Conservation (phyloP, 768 basidiomycete genomes). For the Leccinum barrowsii region DNA sequence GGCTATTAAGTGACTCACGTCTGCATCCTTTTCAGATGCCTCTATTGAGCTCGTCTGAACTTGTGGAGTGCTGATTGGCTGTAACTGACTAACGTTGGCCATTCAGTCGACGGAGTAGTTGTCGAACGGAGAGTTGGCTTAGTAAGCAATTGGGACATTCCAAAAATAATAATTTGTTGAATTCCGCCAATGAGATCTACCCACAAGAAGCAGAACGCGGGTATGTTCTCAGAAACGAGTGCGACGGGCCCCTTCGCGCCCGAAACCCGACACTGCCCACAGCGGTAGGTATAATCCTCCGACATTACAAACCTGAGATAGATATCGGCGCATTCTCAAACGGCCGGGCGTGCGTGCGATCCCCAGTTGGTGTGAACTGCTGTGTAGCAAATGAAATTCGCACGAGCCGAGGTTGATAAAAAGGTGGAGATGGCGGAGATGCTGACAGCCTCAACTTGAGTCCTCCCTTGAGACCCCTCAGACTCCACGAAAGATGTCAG, state of each 20-base stretch:
- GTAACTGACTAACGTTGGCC: slow-evolving; percentile 33
- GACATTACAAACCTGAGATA: slow-evolving; percentile 2
- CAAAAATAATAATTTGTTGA: too few relatives aligned
- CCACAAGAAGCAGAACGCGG: too few relatives aligned
- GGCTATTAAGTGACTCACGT: slow-evolving; percentile 9
- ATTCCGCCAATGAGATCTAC: too few relatives aligned
- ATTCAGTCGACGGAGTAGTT: slow-evolving; percentile 3
- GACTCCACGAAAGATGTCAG: slow-evolving; percentile 30
- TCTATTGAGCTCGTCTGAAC: slow-evolving; percentile 25
- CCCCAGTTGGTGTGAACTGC: neutral
- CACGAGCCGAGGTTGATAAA: slow-evolving; percentile 27
- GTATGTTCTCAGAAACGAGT: too few relatives aligned
- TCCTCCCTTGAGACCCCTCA: neutral
- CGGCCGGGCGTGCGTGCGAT: neutral
- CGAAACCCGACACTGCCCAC: too few relatives aligned
- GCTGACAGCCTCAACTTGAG: neutral
- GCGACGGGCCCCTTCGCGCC: too few relatives aligned
- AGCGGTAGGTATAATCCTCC: too few relatives aligned
- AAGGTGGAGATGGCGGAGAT: slow-evolving; percentile 7
- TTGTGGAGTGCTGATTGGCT: slow-evolving; percentile 20
- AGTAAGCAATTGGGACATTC: neutral
- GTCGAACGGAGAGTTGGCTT: neutral
- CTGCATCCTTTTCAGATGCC: slow-evolving; percentile 30
- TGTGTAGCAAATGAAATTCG: slow-evolving; percentile 17
- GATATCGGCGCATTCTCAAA: neutral